Base-by-base conservation (phyloP, 805 yeast species). In the Starmerella stigmatis region DNA sequence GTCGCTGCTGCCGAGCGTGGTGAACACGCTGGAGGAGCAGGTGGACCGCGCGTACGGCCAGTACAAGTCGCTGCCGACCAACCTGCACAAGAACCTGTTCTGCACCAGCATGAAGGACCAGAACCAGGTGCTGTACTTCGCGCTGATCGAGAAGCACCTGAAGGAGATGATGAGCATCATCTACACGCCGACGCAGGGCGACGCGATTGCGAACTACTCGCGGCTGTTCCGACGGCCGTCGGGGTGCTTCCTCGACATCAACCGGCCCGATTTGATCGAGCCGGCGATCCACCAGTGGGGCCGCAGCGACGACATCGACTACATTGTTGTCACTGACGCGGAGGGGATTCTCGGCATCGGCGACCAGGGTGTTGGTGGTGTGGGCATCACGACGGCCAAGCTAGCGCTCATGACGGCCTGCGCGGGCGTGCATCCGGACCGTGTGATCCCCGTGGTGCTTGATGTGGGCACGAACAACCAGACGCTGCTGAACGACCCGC, bases 341-440 rank as follows among this genome's bases (percentile, higher is more conserved):
- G 96, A 88, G 64, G 96, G 95, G 51, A 89, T 89, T 53, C 72
- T 89, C 54, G 97, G 97, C 51, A 88, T 89, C 60, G 97, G 97
- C 52, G 97, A 89, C 65, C 96, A 88, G 69, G 97, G 97, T 65
- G 94, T 84, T 31, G 96, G 96, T 57, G 95, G 94, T 61, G 74
- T 86, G 47, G 81, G 96, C 65, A 89, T 89, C 50, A 74, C 94
- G 44, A 79, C 84, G 56, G 89, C 96, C 41, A 89, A 89, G 63
- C 75, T 89, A 57, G 94, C 92, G 13, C 71, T 89, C 49, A 88
- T 89, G 96, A 88, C 96, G 15, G 70, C 86, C 34, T 89, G 97
- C 71, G 97, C 82, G 47, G 97, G 97, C 64, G 74, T 89, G 50
- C 95, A 89, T 62, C 97, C 97, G 15, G 92, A 94, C 56, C 76